Conservation (phyloP, 805 yeast species). For the Ogataea angusta region DNA sequence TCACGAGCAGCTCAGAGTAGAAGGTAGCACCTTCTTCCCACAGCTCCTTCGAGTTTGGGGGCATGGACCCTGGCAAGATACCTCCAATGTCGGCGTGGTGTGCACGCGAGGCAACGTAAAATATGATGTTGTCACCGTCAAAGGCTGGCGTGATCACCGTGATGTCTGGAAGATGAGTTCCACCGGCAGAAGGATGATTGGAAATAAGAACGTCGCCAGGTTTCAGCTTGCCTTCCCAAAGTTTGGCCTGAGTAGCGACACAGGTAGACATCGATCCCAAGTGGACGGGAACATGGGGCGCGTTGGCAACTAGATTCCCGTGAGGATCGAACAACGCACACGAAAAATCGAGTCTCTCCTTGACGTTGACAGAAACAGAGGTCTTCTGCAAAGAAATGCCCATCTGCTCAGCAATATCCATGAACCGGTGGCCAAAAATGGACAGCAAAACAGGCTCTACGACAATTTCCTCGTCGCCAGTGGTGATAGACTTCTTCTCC, state of each 20-base stretch:
- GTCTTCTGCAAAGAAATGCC: slow-evolving; percentile 77
- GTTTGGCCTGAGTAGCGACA: slow-evolving; percentile 58
- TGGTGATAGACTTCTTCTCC: slow-evolving; percentile 5
- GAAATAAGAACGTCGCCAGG: slow-evolving; percentile 77
- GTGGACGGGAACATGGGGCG: slow-evolving; percentile 87
- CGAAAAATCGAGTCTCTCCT: slow-evolving; percentile 78
- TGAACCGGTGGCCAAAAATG: slow-evolving; percentile 77
- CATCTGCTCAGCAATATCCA: slow-evolving; percentile 92
- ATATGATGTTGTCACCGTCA: slow-evolving; percentile 56
- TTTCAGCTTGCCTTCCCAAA: slow-evolving; percentile 61
- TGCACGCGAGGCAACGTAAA: slow-evolving; percentile 91
- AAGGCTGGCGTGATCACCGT: slow-evolving; percentile 92
- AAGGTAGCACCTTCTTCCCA: slow-evolving; percentile 93
- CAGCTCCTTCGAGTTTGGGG: slow-evolving; percentile 80
- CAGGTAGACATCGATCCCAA: slow-evolving; percentile 84
- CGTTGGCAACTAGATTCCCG: slow-evolving; percentile 83
- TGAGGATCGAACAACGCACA: slow-evolving; percentile 77
- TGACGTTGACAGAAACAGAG: slow-evolving; percentile 77
- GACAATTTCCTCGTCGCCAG: slow-evolving; percentile 21
- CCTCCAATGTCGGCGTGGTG: slow-evolving; percentile 98
- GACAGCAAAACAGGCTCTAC: slow-evolving; percentile 73
- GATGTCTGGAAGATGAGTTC: slow-evolving; percentile 85
- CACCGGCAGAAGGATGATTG: slow-evolving; percentile 82
- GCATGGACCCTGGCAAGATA: slow-evolving; percentile 89
- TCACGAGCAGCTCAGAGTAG: slow-evolving; percentile 69